A percentile compares a stretch with the other conserved stretches of the same genome.
Evolutionary conservation across 306 rosid genomes (phyloP).

Genomic region (Ormosia semicastrata): DNA sequence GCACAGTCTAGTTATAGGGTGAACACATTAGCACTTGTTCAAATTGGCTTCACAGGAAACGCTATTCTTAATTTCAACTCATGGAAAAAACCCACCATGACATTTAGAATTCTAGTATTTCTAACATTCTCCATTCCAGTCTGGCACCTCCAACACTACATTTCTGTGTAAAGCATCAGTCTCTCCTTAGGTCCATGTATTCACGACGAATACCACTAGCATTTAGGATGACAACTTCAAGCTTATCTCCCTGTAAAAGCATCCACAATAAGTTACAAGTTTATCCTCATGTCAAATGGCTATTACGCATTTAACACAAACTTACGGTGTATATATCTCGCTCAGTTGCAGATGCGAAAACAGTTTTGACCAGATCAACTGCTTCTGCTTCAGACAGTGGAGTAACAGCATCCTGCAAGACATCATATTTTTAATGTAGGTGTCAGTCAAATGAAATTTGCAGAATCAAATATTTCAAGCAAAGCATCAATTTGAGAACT

Average conservation of each 20-base stretch:
- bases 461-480: constrained; percentile 12
- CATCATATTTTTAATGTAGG: background rate
- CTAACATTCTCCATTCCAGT: constrained; percentile 31
- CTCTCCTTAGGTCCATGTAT: constrained; percentile 76
- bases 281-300: background rate
- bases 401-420: constrained; percentile 82
- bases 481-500: constrained; percentile 16
- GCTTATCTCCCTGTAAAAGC: constrained; percentile 71
- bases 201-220: constrained; percentile 64
- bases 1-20: background rate
- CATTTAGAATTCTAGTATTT: constrained; percentile 2
- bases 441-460: background rate
- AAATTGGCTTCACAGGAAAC: constrained; percentile 20
- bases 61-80: constrained; percentile 19
- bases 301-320: constrained; percentile 3
- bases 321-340: constrained; percentile 96
- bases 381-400: constrained; percentile 92
- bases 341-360: constrained; percentile 92
- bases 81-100: background rate
- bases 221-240: constrained; percentile 71
- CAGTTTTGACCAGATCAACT: constrained; percentile 80
- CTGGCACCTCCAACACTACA: constrained; percentile 18
- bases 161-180: constrained; percentile 39
- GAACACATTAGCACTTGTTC: background rate
- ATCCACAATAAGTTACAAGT: constrained; percentile 1